These are phyloP conservation scores for Sporothrix curviconia DNA, from an alignment of 2,329 filamentous ascomycete genomes.

Conservation along the genomic window DNA sequence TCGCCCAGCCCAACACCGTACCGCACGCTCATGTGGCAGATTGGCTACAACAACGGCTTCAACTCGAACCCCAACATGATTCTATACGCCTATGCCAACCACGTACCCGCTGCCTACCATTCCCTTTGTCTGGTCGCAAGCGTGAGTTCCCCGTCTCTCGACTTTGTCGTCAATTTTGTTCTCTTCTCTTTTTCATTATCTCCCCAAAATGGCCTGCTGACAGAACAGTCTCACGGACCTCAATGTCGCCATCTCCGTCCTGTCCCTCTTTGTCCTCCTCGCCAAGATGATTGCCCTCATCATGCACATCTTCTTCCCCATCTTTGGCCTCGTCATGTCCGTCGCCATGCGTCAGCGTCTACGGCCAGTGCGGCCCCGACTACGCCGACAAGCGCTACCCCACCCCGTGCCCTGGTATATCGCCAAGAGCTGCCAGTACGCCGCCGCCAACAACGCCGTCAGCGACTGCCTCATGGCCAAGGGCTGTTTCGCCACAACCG, in stretches of 20 bases:
- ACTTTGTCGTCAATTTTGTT: no score
- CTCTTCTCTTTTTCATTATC: background rate
- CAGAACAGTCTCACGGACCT: constrained; percentile 55
- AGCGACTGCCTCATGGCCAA: constrained; percentile 63
- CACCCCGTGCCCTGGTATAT: constrained; percentile 67
- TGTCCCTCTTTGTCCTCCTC: constrained; percentile 69
- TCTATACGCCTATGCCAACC: constrained; percentile 68
- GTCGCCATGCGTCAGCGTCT: constrained; percentile 54
- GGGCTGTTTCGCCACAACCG: constrained; percentile 55
- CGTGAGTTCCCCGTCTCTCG: no score
- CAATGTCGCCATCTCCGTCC: constrained; percentile 69
- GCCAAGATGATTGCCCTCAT: constrained; percentile 63
- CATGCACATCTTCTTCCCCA: constrained; percentile 63
- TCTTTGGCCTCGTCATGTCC: constrained; percentile 56
- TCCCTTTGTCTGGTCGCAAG: constrained; percentile 66
- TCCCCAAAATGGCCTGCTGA: background rate
- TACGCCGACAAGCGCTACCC: constrained; percentile 58
- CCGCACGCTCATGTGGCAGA: constrained; percentile 64
- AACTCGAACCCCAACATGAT: constrained; percentile 67
- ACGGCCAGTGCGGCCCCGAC: constrained; percentile 68
- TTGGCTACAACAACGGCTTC: constrained; percentile 63
- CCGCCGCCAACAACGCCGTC: constrained; percentile 45
- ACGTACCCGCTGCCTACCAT: constrained; percentile 53
- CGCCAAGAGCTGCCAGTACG: constrained; percentile 59
- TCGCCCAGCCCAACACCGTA: constrained; percentile 68